Conservation (phyloP, 371 early-diverging fungal species). For the Saksenaea oblongispora region DNA sequence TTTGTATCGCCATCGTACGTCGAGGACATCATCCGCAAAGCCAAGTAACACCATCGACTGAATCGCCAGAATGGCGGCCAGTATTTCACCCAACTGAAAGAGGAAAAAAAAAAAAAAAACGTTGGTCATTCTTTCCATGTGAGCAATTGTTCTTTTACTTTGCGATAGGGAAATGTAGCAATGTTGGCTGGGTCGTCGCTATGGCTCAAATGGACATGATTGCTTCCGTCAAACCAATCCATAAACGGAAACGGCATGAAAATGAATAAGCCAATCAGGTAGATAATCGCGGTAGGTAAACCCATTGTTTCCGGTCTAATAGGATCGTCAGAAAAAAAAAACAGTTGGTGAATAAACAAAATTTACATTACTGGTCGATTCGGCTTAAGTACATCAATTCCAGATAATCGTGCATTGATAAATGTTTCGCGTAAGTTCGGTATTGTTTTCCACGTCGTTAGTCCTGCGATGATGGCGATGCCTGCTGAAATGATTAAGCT, state of each 20-base stretch:
- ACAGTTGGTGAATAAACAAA: neutral
- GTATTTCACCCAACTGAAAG: constrained; percentile 76
- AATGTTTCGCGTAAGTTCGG: constrained; percentile 64
- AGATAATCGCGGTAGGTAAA: constrained; percentile 60
- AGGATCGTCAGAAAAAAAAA: neutral
- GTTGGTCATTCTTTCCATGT: neutral
- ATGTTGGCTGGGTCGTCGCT: constrained; percentile 34
- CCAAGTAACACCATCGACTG: constrained; percentile 96
- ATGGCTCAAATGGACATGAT: constrained; percentile 25
- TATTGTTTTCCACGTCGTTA: constrained; percentile 58
- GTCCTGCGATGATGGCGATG: constrained; percentile 68
- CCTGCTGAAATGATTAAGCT: constrained; percentile 68
- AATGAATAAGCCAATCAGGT: constrained; percentile 84
- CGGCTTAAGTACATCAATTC: constrained; percentile 82
- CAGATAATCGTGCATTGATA: constrained; percentile 72
- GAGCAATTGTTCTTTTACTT: constrained; percentile 40
- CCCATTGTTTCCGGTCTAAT: constrained; percentile 46
- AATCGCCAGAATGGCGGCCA: constrained; percentile 87
- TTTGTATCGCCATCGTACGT: constrained; percentile 96
- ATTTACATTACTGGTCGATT: constrained; percentile 71
- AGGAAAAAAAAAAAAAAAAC: neutral
- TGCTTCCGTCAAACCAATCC: constrained; percentile 64
- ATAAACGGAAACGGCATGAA: constrained; percentile 94
- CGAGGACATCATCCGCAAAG: constrained; percentile 97
- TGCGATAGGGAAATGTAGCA: constrained; percentile 72